Evolutionary conservation across 305 asterid genomes (phyloP).

Genomic region (Stenogyne calaminthoides): DNA sequence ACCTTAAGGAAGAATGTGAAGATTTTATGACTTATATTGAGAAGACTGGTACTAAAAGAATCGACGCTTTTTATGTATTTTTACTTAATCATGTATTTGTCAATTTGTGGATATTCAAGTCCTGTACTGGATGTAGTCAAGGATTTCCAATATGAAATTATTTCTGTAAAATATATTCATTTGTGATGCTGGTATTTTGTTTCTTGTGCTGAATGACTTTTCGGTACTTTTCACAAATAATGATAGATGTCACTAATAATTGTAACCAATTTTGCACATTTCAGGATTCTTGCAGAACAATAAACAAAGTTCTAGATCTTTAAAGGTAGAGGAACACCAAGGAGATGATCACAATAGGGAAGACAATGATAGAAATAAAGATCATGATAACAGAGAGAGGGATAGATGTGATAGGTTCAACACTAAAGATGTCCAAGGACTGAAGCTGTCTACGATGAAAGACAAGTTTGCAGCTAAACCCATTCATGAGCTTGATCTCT

Average conservation of each 20-base stretch:
- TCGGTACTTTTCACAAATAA: slow-evolving; percentile 16
- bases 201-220: slow-evolving; percentile 20
- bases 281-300: slow-evolving; percentile 63
- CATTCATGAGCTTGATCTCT: slow-evolving; percentile 96
- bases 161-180: not conserved
- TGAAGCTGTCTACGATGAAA: slow-evolving; percentile 54
- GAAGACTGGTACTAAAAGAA: slow-evolving; percentile 46
- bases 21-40: slow-evolving; percentile 54
- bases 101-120: slow-evolving; percentile 1
- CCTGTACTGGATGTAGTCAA: slow-evolving; percentile 2
- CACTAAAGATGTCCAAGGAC: slow-evolving; percentile 60
- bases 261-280: slow-evolving; percentile 34
- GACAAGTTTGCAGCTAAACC: slow-evolving; percentile 76
- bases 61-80: slow-evolving; percentile 11
- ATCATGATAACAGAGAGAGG: slow-evolving; percentile 53
- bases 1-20: slow-evolving; percentile 66
- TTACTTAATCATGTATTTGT: slow-evolving; percentile 3
- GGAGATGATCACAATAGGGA: slow-evolving; percentile 60
- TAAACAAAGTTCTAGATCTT: slow-evolving; percentile 44
- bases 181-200: slow-evolving; percentile 32
- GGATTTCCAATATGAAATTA: not conserved
- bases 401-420: slow-evolving; percentile 54
- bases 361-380: slow-evolving; percentile 54
- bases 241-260: slow-evolving; percentile 7
- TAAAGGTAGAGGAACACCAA: slow-evolving; percentile 49